A percentile compares a stretch with the other conserved stretches of the same genome.
phyloP scores from a whole-genome alignment of 1,139 yeast species.

The Candida sojae region DNA sequence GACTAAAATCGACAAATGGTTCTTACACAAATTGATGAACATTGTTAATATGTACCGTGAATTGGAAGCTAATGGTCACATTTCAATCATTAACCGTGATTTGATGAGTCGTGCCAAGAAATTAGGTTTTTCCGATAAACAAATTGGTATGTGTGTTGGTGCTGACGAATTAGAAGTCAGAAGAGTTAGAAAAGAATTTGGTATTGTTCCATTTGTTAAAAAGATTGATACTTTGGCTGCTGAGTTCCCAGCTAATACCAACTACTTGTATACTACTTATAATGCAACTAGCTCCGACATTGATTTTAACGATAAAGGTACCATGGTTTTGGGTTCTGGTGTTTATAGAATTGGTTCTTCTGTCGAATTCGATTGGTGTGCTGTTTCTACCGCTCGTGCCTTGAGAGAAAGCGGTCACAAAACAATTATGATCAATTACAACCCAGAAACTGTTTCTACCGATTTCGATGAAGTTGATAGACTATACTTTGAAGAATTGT shows the following conservation, averaged over 20 bases:
- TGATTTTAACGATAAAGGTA: slow-evolving; percentile 84
- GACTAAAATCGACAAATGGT: slow-evolving; percentile 95
- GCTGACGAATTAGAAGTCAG: slow-evolving; percentile 94
- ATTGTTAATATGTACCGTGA: slow-evolving; percentile 69
- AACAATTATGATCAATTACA: slow-evolving; percentile 95
- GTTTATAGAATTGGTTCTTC: slow-evolving; percentile 98
- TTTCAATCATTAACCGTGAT: slow-evolving; percentile 25
- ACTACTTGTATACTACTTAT: slow-evolving; percentile 93
- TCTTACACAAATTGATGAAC: slow-evolving; percentile 71
- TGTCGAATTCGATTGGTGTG: slow-evolving; percentile 99
- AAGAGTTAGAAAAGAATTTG: slow-evolving; percentile 71
- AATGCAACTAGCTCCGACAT: slow-evolving; percentile 89
- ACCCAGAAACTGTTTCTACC: slow-evolving; percentile 98
- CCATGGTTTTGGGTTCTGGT: slow-evolving; percentile 96
- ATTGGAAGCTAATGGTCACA: slow-evolving; percentile 53
- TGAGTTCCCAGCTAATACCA: slow-evolving; percentile 96
- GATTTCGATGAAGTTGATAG: slow-evolving; percentile 98
- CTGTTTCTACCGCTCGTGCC: slow-evolving; percentile 94
- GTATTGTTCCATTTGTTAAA: slow-evolving; percentile 90
- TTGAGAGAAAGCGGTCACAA: slow-evolving; percentile 83
- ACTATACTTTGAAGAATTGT: slow-evolving; percentile 91
- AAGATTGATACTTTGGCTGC: slow-evolving; percentile 98
- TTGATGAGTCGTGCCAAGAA: slow-evolving; percentile 75
- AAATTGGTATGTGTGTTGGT: slow-evolving; percentile 85
- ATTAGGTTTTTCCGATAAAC: slow-evolving; percentile 93